phyloP scores from a whole-genome alignment of 2,329 filamentous ascomycete species.

The Paraphoma chrysanthemicola region DNA sequence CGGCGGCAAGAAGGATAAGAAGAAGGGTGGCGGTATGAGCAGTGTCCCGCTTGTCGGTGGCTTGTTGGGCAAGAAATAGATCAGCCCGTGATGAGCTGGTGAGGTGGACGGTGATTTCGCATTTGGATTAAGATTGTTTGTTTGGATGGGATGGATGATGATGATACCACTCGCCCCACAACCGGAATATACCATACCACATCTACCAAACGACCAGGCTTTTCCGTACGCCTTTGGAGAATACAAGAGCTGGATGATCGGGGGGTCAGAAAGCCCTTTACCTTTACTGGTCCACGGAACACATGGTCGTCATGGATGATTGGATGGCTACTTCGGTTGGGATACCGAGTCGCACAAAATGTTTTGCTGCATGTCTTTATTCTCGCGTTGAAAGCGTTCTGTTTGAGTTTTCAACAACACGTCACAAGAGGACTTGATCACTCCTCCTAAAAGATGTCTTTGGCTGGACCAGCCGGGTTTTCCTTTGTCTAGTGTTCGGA shows the following conservation, averaged over 20 bases:
- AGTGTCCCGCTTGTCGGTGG: slow-evolving; percentile 57
- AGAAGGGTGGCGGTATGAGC: slow-evolving; percentile 51
- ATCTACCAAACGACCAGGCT: background rate
- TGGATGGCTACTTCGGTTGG: background rate
- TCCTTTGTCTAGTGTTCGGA: slow-evolving; percentile 17
- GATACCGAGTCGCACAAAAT: background rate
- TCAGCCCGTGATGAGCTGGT: slow-evolving; percentile 1
- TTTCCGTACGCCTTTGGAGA: background rate
- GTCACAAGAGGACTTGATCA: slow-evolving; percentile 9
- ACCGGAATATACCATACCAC: too few relatives aligned
- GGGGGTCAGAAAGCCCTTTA: slow-evolving; percentile 36
- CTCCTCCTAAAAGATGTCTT: slow-evolving; percentile 15
- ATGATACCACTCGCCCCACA: slow-evolving; percentile 20
- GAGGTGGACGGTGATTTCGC: slow-evolving; percentile 18
- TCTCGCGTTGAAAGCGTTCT: background rate
- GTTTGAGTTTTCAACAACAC: slow-evolving; percentile 5
- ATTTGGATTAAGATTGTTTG: slow-evolving; percentile 20
- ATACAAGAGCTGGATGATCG: slow-evolving; percentile 33
- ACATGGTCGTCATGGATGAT: background rate
- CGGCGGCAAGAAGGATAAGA: slow-evolving; percentile 63
- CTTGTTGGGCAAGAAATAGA: slow-evolving; percentile 52
- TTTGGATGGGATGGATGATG: slow-evolving; percentile 2
- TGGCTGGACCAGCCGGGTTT: slow-evolving; percentile 30
- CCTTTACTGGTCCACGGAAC: background rate
- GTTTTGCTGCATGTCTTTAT: background rate